Conservation (phyloP, 306 rosid species). For the Sindora glabra region DNA sequence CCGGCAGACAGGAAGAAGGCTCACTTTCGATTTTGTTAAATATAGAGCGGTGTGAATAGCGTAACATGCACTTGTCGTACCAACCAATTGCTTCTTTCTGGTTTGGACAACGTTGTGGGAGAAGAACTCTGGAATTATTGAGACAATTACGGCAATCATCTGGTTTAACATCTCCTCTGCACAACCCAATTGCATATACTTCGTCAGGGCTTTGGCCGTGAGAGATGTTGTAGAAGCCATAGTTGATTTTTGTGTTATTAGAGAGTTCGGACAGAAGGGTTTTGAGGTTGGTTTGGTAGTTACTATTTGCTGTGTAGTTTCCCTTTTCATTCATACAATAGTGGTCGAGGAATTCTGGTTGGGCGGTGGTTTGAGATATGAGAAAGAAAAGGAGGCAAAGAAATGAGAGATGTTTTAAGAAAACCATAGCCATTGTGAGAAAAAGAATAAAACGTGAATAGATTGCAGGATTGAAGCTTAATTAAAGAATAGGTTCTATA, state of each 20-base stretch:
- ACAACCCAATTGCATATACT: conserved; percentile 20
- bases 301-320: conserved; percentile 29
- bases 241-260: not conserved
- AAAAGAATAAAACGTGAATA: too few relatives aligned
- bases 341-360: not conserved
- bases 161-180: conserved; percentile 32
- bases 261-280: conserved; percentile 14
- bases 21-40: not conserved
- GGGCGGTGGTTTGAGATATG: not conserved
- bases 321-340: not conserved
- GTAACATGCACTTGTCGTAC: conserved; percentile 25
- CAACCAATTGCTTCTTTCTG: conserved; percentile 34
- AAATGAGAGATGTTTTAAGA: not conserved
- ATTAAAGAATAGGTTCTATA: too few relatives aligned
- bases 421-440: not conserved
- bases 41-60: conserved; percentile 19
- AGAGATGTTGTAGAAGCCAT: conserved; percentile 22
- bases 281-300: conserved; percentile 27
- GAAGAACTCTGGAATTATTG: not conserved
- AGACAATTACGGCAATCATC: conserved; percentile 28
- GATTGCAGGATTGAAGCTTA: too few relatives aligned
- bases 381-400: not conserved
- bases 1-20: not conserved
- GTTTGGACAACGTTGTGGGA: conserved; percentile 19
- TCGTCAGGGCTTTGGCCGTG: conserved; percentile 8